Evolutionary conservation across 371 early-diverging fungal species (phyloP), one percentile per base, ranked within the genome.

Genomic region (Mucor indicus): DNA sequence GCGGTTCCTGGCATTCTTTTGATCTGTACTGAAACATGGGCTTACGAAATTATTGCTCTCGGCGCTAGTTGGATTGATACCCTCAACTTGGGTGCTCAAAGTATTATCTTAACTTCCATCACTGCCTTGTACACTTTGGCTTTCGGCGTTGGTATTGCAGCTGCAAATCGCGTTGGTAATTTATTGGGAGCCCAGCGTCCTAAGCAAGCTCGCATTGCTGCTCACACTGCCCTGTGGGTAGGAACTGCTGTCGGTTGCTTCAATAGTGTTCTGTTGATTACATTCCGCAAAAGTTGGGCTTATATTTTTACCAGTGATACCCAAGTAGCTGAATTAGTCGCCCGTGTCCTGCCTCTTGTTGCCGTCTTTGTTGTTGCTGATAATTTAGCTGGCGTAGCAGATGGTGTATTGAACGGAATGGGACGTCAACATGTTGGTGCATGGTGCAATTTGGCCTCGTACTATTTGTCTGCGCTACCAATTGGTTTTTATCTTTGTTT

Each of bases 1-100:
- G 92, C 89, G 1, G 30, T 87, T 1, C 86, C 88, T 20, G 83
- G 85, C 11, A 77, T 84, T 29, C 48, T 83, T 16, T 73, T 87
- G 83, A 66, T 80, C 7, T 85, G 86, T 60, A 59, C 55, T 4
- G 88, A 87, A 48, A 80, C 83, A 60, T 84, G 83, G 82, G 75
- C 76, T 2, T 70, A 66, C 43, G 71, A 70, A 40, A 63, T 70
- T 22, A 51, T 72, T 30, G 91, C 91, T 0, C 61, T 95, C 39
- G 85, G 83, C 0, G 87, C 92, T 2, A 81, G 84, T 38, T 84
- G 83, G 60, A 64, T 95, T n/a, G 91, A 93, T 25, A 84, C 81
- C 17, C 56, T 66, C 6, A 67, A 80, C n/a, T 73, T 92, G 31
- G 93, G 93, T 7, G 90, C 92, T 12, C 93, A 92, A 53, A 80